Conservation (phyloP, 2,329 filamentous ascomycete genomes). For the Colletotrichum filicis region DNA sequence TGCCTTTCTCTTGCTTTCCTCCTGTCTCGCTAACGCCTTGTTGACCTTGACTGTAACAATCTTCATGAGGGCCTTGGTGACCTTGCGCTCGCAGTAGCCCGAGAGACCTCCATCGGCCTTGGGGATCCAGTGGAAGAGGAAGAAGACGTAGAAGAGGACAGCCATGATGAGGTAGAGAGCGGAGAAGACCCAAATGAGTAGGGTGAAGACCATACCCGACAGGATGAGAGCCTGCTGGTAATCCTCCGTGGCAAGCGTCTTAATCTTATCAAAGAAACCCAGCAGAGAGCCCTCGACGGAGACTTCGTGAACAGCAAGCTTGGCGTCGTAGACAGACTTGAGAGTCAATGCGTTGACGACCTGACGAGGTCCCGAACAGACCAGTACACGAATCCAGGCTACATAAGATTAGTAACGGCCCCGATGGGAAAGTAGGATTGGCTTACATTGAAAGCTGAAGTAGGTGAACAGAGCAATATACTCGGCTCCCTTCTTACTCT, state of each 20-base stretch:
- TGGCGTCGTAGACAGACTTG: constrained; percentile 82
- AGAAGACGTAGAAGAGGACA: constrained; percentile 83
- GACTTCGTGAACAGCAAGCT: constrained; percentile 67
- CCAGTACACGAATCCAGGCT: constrained; percentile 89
- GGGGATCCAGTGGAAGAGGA: constrained; percentile 93
- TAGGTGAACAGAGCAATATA: constrained; percentile 93
- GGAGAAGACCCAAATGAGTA: constrained; percentile 89
- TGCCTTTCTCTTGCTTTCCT: constrained; percentile 66
- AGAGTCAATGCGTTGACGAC: constrained; percentile 91
- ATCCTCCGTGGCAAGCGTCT: constrained; percentile 76
- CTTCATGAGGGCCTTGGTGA: constrained; percentile 84
- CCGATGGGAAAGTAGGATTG: neutral
- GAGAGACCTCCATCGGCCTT: constrained; percentile 81
- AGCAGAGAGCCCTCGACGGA: constrained; percentile 71
- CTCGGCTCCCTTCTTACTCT: constrained; percentile 89
- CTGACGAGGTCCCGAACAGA: constrained; percentile 93
- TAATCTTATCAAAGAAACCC: constrained; percentile 87
- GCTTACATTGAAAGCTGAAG: constrained; percentile 74
- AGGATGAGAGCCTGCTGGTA: constrained; percentile 85
- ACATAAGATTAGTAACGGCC: constrained; percentile 26
- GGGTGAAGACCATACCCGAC: constrained; percentile 90
- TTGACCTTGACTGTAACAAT: constrained; percentile 91
- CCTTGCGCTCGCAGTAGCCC: constrained; percentile 90
- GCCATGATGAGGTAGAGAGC: constrained; percentile 80
- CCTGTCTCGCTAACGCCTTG: constrained; percentile 85